These are phyloP conservation scores for Gastrodia elata DNA, from an alignment of 106 monocot species.

Conservation along the genomic window DNA sequence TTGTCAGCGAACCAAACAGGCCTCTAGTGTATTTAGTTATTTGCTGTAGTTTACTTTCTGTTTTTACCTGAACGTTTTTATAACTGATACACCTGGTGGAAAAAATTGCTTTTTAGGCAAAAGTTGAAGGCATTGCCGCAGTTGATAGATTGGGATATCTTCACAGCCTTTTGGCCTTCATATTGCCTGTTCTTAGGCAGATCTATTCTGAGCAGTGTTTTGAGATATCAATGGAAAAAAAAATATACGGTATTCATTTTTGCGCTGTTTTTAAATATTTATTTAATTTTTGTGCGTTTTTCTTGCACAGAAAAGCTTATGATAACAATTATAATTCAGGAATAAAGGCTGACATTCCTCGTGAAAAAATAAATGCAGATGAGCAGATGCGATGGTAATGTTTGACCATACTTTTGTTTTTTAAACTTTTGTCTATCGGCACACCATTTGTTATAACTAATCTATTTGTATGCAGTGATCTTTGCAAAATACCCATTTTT, in stretches of 20 bases:
- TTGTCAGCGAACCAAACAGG: too few species aligned
- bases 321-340: conserved; percentile 30
- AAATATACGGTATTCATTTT: conserved; percentile 44
- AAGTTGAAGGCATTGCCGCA: conserved; percentile 47
- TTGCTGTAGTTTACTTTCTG: not conserved
- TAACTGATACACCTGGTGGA: not conserved
- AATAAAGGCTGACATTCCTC: conserved; percentile 57
- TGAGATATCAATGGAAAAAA: conserved; percentile 76
- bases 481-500: conserved; percentile 76
- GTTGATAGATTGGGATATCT: conserved; percentile 75
- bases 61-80: not conserved
- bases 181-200: conserved; percentile 72
- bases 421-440: not conserved
- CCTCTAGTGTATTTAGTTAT: not conserved
- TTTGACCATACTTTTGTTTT: conserved; percentile 2
- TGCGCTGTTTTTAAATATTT: not conserved
- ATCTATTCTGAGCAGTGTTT: conserved; percentile 69
- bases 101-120: conserved; percentile 40
- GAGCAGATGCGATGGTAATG: conserved; percentile 96
- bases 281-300: not conserved
- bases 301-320: not conserved
- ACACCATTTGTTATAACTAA: not conserved
- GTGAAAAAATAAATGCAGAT: conserved; percentile 73
- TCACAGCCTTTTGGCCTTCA: conserved; percentile 60
- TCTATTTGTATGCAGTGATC: conserved; percentile 50